phyloP scores from a whole-genome alignment of 768 basidiomycete species.

The Serendipita sp. region DNA sequence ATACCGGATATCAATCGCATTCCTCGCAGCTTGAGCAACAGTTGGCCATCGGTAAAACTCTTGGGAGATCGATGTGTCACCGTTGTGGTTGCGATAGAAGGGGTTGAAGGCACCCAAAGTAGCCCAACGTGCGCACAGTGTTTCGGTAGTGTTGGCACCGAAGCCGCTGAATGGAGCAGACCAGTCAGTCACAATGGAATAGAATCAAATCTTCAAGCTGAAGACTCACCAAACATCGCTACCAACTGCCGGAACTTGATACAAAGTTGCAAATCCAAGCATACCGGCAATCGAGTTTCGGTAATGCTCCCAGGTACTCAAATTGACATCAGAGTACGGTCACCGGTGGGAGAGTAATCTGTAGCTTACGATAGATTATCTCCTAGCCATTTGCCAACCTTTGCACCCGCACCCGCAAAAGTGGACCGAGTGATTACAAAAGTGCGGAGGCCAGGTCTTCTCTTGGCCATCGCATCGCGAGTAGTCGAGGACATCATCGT shows the following conservation, averaged over 20 bases:
- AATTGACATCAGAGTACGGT: constrained; percentile 17
- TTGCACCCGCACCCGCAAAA: constrained; percentile 17
- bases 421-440: constrained; percentile 25
- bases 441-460: constrained; percentile 45
- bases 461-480: constrained; percentile 36
- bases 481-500: constrained; percentile 57
- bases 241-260: constrained; percentile 72
- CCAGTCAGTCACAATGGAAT: neutral
- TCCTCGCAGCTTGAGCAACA: constrained; percentile 57
- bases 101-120: constrained; percentile 60
- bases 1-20: constrained; percentile 57
- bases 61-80: constrained; percentile 48
- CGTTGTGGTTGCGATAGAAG: constrained; percentile 71
- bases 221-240: constrained; percentile 3
- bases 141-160: constrained; percentile 56
- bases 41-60: constrained; percentile 73
- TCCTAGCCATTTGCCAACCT: constrained; percentile 16
- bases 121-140: constrained; percentile 75
- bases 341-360: constrained; percentile 43
- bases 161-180: neutral
- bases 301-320: constrained; percentile 27
- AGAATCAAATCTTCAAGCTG: neutral
- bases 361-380: constrained; percentile 11
- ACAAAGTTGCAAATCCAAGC: constrained; percentile 30
- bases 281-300: constrained; percentile 14